Percentiles rank a stretch among this genome's conserved stretches.
These are phyloP conservation scores for Phytophthora hybrid DNA, from an alignment of 352 stramenopile species.

Conservation along the genomic window DNA sequence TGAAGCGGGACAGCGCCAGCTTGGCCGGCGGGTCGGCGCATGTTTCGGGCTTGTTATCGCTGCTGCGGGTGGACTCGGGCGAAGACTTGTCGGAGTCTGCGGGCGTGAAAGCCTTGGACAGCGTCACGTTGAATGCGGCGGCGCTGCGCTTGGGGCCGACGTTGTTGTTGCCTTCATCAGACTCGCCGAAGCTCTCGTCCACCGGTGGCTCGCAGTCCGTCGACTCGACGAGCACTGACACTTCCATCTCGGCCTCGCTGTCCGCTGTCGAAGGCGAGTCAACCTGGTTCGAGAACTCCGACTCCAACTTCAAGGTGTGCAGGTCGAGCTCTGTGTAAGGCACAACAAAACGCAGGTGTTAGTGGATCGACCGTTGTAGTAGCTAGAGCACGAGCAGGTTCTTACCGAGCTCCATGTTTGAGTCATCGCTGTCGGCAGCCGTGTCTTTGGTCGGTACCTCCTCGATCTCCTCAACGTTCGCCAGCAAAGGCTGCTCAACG, in stretches of 20 bases:
- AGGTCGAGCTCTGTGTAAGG: constrained; percentile 40
- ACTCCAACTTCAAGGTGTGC: constrained; percentile 29
- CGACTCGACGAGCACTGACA: constrained; percentile 14
- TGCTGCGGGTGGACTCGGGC: constrained; percentile 27
- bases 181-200: constrained; percentile 8
- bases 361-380: background rate
- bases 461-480: constrained; percentile 11
- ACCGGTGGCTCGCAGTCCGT: constrained; percentile 23
- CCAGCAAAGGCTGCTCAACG: constrained; percentile 27
- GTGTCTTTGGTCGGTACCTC: constrained; percentile 6
- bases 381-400: background rate
- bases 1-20: constrained; percentile 49
- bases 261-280: constrained; percentile 36
- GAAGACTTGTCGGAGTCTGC: constrained; percentile 21
- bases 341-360: background rate
- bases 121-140: background rate
- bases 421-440: constrained; percentile 8
- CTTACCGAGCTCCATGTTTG: constrained; percentile 30
- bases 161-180: constrained; percentile 40
- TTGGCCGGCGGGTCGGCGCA: constrained; percentile 27
- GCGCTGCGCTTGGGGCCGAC: background rate
- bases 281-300: constrained; percentile 63
- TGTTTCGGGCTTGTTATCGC: constrained; percentile 23
- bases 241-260: constrained; percentile 16
- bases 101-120: constrained; percentile 31